Evolutionary conservation across 1,284 basidiomycete species (phyloP), one percentile per base, ranked within the genome.

Genomic region (Albatrellus sp.): DNA sequence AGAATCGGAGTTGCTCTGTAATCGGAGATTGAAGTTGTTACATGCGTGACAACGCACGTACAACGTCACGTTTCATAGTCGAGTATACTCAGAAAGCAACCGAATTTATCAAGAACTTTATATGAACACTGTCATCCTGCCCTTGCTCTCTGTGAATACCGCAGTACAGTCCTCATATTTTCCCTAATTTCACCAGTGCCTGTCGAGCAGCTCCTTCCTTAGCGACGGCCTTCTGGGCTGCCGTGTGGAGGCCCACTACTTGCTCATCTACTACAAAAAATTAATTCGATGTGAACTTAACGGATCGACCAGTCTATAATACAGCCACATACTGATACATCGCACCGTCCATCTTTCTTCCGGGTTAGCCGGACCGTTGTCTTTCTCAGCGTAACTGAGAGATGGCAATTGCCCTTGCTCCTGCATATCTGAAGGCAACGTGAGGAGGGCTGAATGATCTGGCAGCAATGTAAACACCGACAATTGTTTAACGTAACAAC

Each of bases 141-240:
- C 7, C 24, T 24, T 7, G 24, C 24, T 3, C 24, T 24, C 24
- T 7, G 24, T 40, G 19, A 12, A 28, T 12, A 28, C 5, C 16
- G 14, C n/a, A 40, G 38, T 24, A 24, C 7, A 7, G 24, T 7
- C 10, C 14, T 14, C 24, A 40, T 10, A 40, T 17, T 28, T 28
- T n/a, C 24, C 38, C 38, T 30, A 51, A 28, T 5, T 9, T n/a
- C 19, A 2, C 8, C 33, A 61, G 61, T 16, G 74, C 73, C 38
- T 68, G 55, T 50, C 58, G 58, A 2, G 77, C 73, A 2, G 80
- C 80, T 13, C 55, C 52, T 37, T 81, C 74, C 54, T 66, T 81
- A 2, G 77, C 76, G 3, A 56, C 55, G 10, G 57, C 50, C 51
- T 75, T 72, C 37, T 63, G 61, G 1, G 48, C 20, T 16, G 68